These are phyloP conservation scores for Starmerella vitae DNA, from an alignment of 805 yeast species.

Conservation along the genomic window DNA sequence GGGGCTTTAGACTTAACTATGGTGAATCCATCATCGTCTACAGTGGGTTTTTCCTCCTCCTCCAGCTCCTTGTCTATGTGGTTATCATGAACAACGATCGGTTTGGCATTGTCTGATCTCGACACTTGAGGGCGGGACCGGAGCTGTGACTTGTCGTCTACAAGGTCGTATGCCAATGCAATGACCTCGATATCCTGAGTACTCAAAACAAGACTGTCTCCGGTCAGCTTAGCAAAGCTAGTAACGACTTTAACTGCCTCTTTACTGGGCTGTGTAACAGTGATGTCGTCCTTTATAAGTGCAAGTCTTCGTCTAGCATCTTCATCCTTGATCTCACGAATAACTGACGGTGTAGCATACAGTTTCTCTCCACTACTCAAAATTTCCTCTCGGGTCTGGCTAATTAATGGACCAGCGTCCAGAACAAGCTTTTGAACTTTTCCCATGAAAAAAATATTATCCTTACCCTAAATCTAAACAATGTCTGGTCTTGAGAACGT, in stretches of 20 bases:
- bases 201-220: constrained; percentile 80
- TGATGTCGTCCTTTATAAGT: constrained; percentile 66
- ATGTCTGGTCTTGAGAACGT: background rate
- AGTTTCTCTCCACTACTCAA: constrained; percentile 57
- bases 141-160: constrained; percentile 18
- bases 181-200: constrained; percentile 84
- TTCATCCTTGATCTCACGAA: constrained; percentile 74
- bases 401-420: constrained; percentile 91
- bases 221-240: constrained; percentile 73
- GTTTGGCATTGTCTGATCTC: constrained; percentile 1
- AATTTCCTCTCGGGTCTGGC: constrained; percentile 64
- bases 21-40: constrained; percentile 19
- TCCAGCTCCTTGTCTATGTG: constrained; percentile 2
- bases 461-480: background rate
- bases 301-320: constrained; percentile 63
- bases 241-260: constrained; percentile 50
- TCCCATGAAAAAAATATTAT: constrained; percentile 5
- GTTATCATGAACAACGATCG: constrained; percentile 10
- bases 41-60: constrained; percentile 5
- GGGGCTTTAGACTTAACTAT: constrained; percentile 16
- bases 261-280: constrained; percentile 62
- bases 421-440: constrained; percentile 45
- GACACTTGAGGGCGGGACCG: constrained; percentile 15
- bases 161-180: constrained; percentile 76
- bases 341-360: constrained; percentile 86